Percentiles rank a stretch among this genome's conserved stretches.
These are phyloP conservation scores for Sungouiella blattae DNA, from an alignment of 805 yeast genomes.

Conservation along the genomic window DNA sequence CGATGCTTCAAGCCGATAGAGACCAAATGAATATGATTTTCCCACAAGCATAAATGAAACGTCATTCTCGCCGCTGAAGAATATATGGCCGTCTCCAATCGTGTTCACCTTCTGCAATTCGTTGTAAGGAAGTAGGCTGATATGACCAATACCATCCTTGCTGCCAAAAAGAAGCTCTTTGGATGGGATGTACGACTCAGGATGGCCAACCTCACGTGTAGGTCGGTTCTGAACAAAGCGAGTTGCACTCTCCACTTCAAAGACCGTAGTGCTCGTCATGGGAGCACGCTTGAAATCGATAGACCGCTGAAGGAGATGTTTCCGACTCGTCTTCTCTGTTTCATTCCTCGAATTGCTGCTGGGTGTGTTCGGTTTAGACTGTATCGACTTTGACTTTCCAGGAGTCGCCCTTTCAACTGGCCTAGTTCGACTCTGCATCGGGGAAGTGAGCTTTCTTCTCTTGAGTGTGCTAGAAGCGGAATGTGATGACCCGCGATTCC, in stretches of 20 bases:
- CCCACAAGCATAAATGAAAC: slow-evolving; percentile 16
- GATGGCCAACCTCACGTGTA: background rate
- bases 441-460: background rate
- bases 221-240: slow-evolving; percentile 8
- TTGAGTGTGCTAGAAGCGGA: background rate
- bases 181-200: slow-evolving; percentile 8
- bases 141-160: background rate
- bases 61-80: slow-evolving; percentile 8
- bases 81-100: slow-evolving; percentile 11
- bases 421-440: background rate
- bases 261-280: slow-evolving; percentile 22
- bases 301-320: background rate
- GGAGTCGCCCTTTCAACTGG: background rate
- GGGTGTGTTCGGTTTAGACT: too few relatives aligned
- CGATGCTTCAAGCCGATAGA: slow-evolving; percentile 22
- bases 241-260: slow-evolving; percentile 33
- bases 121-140: background rate
- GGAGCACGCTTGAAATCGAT: slow-evolving; percentile 20
- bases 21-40: slow-evolving; percentile 20
- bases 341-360: background rate
- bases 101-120: slow-evolving; percentile 4
- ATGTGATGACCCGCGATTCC: background rate
- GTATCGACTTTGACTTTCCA: background rate
- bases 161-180: slow-evolving; percentile 7
- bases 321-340: background rate